Conservation (phyloP, 306 rosid species). For the Alnus rubra region DNA sequence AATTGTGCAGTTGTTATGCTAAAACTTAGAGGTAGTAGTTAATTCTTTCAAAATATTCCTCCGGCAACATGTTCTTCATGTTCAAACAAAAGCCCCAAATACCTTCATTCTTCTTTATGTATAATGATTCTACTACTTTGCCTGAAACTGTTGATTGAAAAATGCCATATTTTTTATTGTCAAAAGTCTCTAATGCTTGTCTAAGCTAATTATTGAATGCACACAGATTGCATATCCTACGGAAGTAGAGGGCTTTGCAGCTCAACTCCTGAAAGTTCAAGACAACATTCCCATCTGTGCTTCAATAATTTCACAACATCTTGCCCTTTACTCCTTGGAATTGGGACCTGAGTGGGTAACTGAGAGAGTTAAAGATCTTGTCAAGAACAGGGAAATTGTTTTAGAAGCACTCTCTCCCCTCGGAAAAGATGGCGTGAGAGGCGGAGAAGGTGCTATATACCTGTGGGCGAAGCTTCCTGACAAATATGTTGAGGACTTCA, state of each 20-base stretch:
- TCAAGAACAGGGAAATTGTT: conserved; percentile 61
- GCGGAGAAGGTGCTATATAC: conserved; percentile 97
- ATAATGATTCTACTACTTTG: neutral
- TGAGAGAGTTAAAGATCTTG: conserved; percentile 63
- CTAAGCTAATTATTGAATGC: conserved; percentile 9
- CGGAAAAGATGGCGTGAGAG: conserved; percentile 74
- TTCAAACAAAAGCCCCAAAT: neutral
- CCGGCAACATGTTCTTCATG: neutral
- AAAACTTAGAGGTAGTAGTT: too few species aligned
- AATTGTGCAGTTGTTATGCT: conserved; percentile 4
- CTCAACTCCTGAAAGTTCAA: conserved; percentile 90
- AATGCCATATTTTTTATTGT: neutral
- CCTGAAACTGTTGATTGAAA: neutral
- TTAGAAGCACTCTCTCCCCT: conserved; percentile 73
- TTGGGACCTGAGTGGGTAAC: conserved; percentile 80
- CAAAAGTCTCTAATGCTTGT: neutral
- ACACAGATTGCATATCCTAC: conserved; percentile 96
- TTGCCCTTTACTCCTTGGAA: conserved; percentile 81
- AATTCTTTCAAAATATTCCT: neutral
- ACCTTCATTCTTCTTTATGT: neutral
- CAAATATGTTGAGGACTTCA: conserved; percentile 45
- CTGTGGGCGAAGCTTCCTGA: conserved; percentile 94
- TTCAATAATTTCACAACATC: conserved; percentile 78
- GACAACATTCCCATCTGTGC: conserved; percentile 99
- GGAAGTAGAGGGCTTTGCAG: conserved; percentile 67